A percentile compares a stretch with the other conserved stretches of the same genome.
Evolutionary conservation across 2,329 filamentous ascomycete genomes (phyloP).

Genomic region (Pseudocercospora fuligena): DNA sequence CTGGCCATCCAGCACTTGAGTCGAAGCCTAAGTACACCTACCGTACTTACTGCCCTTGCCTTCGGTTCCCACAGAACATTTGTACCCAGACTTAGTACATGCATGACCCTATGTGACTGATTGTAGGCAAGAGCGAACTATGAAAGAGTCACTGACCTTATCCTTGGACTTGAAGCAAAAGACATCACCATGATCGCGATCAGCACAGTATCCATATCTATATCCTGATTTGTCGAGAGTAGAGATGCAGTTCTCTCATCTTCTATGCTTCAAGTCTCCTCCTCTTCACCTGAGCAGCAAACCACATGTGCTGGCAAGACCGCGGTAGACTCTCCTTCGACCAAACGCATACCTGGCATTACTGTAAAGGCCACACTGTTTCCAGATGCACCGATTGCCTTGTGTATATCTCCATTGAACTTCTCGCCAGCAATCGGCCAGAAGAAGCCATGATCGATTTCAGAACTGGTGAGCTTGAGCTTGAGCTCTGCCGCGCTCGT

Average conservation of each 20-base stretch:
- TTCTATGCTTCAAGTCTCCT: not conserved
- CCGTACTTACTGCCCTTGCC: too few relatives aligned
- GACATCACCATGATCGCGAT: too few relatives aligned
- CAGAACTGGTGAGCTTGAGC: not conserved
- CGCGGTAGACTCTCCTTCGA: not conserved
- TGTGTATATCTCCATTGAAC: not conserved
- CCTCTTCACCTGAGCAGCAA: not conserved
- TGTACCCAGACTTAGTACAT: too few relatives aligned
- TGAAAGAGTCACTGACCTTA: too few relatives aligned
- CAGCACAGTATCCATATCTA: too few relatives aligned
- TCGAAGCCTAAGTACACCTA: too few relatives aligned
- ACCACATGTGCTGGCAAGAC: not conserved
- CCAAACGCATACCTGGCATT: not conserved
- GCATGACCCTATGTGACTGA: too few relatives aligned
- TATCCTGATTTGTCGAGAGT: too few relatives aligned
- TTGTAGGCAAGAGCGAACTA: too few relatives aligned
- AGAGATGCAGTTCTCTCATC: not conserved
- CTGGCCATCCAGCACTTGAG: too few relatives aligned
- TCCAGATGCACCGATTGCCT: not conserved
- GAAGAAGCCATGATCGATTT: not conserved
- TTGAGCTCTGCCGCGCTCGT: not conserved
- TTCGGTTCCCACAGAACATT: too few relatives aligned
- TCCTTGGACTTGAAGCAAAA: too few relatives aligned
- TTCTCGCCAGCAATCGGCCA: not conserved
- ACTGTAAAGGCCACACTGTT: not conserved